phyloP scores from a whole-genome alignment of 2,329 filamentous ascomycete species.

The Aotearoamyces nothofagi region DNA sequence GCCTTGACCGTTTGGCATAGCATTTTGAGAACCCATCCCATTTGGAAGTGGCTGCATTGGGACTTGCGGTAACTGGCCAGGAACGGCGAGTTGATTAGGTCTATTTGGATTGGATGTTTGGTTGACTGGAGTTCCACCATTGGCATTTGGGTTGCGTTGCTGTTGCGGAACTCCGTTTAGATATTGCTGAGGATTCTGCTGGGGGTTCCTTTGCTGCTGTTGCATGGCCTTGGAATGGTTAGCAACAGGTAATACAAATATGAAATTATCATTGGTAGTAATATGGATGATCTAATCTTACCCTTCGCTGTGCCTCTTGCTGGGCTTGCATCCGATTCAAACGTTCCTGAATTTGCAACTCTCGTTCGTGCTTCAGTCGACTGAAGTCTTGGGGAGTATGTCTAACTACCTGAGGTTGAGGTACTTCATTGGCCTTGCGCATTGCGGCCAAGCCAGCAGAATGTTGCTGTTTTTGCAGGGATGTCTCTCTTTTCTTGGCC shows the following conservation, averaged over 20 bases:
- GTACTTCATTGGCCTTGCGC: constrained; percentile 62
- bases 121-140: constrained; percentile 8
- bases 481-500: constrained; percentile 83
- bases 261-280: no score
- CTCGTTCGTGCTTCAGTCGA: constrained; percentile 72
- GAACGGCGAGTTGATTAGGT: constrained; percentile 5
- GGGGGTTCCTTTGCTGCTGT: constrained; percentile 1
- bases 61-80: constrained; percentile 31
- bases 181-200: constrained; percentile 1
- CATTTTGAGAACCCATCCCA: constrained; percentile 22
- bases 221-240: no score
- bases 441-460: constrained; percentile 59
- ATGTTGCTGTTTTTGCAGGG: constrained; percentile 77
- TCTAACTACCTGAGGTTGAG: constrained; percentile 38
- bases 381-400: constrained; percentile 82
- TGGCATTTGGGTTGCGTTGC: constrained; percentile 5
- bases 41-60: constrained; percentile 37
- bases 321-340: constrained; percentile 29
- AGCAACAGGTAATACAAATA: no score
- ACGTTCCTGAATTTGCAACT: constrained; percentile 49
- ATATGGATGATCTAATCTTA: constrained; percentile 25
- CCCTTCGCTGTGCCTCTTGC: constrained; percentile 32
- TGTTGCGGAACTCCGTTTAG: no score
- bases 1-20: constrained; percentile 15
- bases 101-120: constrained; percentile 8